phyloP scores from a whole-genome alignment of 2,329 filamentous ascomycete genomes.

The Pyrenochaeta sp. region DNA sequence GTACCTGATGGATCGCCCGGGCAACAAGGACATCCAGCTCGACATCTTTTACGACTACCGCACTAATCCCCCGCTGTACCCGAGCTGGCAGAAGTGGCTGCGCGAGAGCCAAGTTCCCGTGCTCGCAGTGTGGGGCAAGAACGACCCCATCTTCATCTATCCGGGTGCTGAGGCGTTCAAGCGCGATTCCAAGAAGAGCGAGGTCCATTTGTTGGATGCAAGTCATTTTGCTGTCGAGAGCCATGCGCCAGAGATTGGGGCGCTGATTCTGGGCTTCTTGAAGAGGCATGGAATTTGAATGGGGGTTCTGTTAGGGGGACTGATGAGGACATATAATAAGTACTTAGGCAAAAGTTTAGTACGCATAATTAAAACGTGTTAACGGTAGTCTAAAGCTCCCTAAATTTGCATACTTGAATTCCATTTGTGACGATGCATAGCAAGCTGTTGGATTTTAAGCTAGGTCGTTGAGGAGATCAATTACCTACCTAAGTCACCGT shows the following conservation, averaged over 20 bases:
- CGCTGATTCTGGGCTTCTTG: conserved; percentile 48
- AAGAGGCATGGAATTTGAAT: conserved; percentile 21
- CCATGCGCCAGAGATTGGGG: conserved; percentile 40
- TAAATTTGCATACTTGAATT: too few relatives aligned
- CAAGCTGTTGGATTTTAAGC: too few relatives aligned
- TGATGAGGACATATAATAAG: too few relatives aligned
- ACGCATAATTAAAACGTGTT: too few relatives aligned
- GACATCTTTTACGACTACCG: conserved; percentile 66
- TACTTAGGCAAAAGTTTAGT: too few relatives aligned
- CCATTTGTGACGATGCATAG: too few relatives aligned
- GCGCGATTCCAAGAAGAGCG: conserved; percentile 57
- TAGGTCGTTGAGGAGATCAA: too few relatives aligned
- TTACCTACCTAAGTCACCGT: too few relatives aligned
- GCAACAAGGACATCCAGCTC: conserved; percentile 62
- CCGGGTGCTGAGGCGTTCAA: conserved; percentile 63
- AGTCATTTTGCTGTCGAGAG: conserved; percentile 64
- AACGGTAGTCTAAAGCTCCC: too few relatives aligned
- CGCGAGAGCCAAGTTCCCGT: conserved; percentile 60
- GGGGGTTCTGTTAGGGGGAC: too few relatives aligned
- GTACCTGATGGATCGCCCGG: conserved; percentile 58
- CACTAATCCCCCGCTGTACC: conserved; percentile 63
- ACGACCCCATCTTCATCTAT: conserved; percentile 61
- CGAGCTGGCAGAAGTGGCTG: conserved; percentile 64
- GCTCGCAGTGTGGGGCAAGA: conserved; percentile 66
- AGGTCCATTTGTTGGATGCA: conserved; percentile 61